Conservation (phyloP, 2,329 filamentous ascomycete species). For the Herpomyces periplanetae region DNA sequence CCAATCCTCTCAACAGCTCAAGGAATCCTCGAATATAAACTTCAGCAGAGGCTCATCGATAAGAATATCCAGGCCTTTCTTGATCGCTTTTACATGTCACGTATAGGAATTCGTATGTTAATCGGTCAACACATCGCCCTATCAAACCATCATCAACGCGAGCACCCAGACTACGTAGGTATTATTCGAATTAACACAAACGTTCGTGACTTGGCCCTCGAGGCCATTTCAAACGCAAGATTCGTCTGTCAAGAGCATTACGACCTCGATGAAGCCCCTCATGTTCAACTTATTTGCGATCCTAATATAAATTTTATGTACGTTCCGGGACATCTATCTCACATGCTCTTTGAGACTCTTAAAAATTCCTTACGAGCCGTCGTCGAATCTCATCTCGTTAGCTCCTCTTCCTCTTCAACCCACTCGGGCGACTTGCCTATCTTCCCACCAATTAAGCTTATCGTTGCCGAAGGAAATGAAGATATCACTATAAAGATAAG, state of each 20-base stretch:
- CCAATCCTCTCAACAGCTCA: constrained; percentile 16
- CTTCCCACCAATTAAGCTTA: constrained; percentile 84
- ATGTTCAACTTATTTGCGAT: constrained; percentile 81
- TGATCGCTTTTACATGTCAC: constrained; percentile 97
- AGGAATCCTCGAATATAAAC: constrained; percentile 91
- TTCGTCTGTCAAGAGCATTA: constrained; percentile 98
- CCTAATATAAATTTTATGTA: constrained; percentile 95
- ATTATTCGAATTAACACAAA: constrained; percentile 98
- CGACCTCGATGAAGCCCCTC: constrained; percentile 76
- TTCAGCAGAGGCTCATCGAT: constrained; percentile 92
- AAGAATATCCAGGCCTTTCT: constrained; percentile 88
- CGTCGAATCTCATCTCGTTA: too few species aligned
- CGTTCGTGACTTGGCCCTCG: constrained; percentile 64
- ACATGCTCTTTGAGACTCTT: constrained; percentile 96
- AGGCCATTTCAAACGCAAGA: constrained; percentile 92
- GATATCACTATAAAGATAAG: constrained; percentile 97
- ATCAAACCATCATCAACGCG: constrained; percentile 58
- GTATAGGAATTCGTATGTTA: constrained; percentile 93
- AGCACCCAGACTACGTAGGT: constrained; percentile 73
- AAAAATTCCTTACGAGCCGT: constrained; percentile 94
- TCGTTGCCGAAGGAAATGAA: constrained; percentile 85
- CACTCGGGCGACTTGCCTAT: constrained; percentile 82
- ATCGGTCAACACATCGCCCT: constrained; percentile 94
- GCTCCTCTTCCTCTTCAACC: too few species aligned
- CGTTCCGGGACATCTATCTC: constrained; percentile 83